A percentile compares a stretch with the other conserved stretches of the same genome.
Conservation (phyloP, 257 asterid species). For the Scutellaria barbata region DNA sequence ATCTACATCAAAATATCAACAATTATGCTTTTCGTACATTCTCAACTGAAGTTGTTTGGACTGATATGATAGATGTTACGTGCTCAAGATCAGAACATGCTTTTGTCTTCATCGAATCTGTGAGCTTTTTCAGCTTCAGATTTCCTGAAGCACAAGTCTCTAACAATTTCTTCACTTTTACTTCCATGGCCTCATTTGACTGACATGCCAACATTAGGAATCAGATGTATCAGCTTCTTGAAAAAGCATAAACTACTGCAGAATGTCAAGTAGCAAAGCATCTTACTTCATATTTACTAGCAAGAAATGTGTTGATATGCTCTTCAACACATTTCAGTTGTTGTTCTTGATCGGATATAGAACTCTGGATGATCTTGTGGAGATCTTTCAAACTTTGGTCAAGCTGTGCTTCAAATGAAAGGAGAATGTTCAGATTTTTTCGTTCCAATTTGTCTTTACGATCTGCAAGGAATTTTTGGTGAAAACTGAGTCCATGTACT, state of each 20-base stretch:
- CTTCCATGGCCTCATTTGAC: slow-evolving; percentile 68
- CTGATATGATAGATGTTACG: slow-evolving; percentile 52
- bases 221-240: slow-evolving; percentile 34
- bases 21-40: slow-evolving; percentile 49
- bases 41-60: slow-evolving; percentile 57
- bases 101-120: slow-evolving; percentile 52
- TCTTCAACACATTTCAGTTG: slow-evolving; percentile 63
- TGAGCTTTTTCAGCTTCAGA: slow-evolving; percentile 49
- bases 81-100: slow-evolving; percentile 64
- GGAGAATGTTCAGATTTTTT: slow-evolving; percentile 64
- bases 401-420: slow-evolving; percentile 62
- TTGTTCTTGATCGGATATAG: slow-evolving; percentile 69
- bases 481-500: slow-evolving; percentile 18
- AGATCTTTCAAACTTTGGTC: slow-evolving; percentile 68
- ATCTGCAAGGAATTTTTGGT: slow-evolving; percentile 53
- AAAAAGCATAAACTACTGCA: slow-evolving; percentile 8
- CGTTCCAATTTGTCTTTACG: slow-evolving; percentile 70
- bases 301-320: slow-evolving; percentile 57
- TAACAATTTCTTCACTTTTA: slow-evolving; percentile 59
- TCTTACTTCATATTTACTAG: slow-evolving; percentile 65
- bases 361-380: slow-evolving; percentile 57
- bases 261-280: background rate
- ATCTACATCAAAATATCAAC: slow-evolving; percentile 5
- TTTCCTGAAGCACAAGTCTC: slow-evolving; percentile 59
- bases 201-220: slow-evolving; percentile 31